These are phyloP conservation scores for Paralagenidium karlingii DNA, from an alignment of 352 stramenopile species.

Conservation along the genomic window DNA sequence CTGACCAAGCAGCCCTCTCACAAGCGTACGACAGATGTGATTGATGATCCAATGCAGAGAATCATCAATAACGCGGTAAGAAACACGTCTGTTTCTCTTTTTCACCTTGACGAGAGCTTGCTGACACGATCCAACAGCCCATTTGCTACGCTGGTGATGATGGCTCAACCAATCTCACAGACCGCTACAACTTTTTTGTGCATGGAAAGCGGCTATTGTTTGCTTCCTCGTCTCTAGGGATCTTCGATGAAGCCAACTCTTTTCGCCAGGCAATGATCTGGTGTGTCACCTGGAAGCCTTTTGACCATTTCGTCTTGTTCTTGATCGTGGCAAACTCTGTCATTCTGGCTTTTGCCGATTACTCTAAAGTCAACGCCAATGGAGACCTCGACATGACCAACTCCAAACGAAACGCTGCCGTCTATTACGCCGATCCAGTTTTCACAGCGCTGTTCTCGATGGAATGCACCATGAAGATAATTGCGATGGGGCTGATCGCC, in stretches of 20 bases:
- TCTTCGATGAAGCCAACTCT: slow-evolving; percentile 29
- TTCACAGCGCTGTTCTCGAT: slow-evolving; percentile 72
- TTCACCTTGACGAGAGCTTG: no score
- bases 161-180: slow-evolving; percentile 25
- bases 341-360: slow-evolving; percentile 70
- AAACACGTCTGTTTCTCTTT: no score
- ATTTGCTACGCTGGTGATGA: slow-evolving; percentile 39
- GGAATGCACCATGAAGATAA: slow-evolving; percentile 84
- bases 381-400: slow-evolving; percentile 23
- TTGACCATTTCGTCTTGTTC: slow-evolving; percentile 77
- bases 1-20: no score
- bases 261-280: slow-evolving; percentile 46
- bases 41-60: no score
- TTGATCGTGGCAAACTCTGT: slow-evolving; percentile 75
- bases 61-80: no score
- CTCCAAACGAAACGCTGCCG: slow-evolving; percentile 37
- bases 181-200: slow-evolving; percentile 53
- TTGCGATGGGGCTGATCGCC: slow-evolving; percentile 67
- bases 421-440: slow-evolving; percentile 34
- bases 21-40: no score
- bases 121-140: no score
- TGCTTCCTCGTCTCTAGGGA: slow-evolving; percentile 30
- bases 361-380: slow-evolving; percentile 31
- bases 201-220: slow-evolving; percentile 55
- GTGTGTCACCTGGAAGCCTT: slow-evolving; percentile 58